These are phyloP conservation scores for Exophiala lecanii-corni DNA, from an alignment of 2,329 filamentous ascomycete genomes.

Conservation along the genomic window DNA sequence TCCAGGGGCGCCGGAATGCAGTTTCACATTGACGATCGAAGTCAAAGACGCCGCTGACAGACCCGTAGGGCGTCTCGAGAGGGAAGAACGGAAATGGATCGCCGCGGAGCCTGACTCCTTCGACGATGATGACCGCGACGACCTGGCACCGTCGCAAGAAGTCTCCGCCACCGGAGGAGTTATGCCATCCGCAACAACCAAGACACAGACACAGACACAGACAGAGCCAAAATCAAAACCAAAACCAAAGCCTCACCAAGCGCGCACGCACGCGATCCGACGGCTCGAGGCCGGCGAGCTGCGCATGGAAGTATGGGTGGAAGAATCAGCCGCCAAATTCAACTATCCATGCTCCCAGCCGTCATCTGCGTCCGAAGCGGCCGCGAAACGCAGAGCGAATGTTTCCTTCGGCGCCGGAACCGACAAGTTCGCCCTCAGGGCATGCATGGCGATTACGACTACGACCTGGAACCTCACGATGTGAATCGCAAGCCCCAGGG, in stretches of 20 bases:
- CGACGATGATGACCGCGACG: not conserved
- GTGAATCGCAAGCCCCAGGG: constrained; percentile 21
- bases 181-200: not conserved
- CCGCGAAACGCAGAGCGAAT: constrained; percentile 11
- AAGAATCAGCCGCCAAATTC: constrained; percentile 57
- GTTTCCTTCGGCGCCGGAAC: constrained; percentile 23
- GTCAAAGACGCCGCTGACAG: constrained; percentile 43
- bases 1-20: constrained; percentile 36
- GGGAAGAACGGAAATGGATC: constrained; percentile 56
- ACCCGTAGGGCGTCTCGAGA: constrained; percentile 40
- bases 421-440: constrained; percentile 20
- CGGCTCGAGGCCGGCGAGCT: constrained; percentile 62
- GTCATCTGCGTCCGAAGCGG: constrained; percentile 3
- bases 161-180: not conserved
- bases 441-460: constrained; percentile 8
- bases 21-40: constrained; percentile 47
- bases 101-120: constrained; percentile 50
- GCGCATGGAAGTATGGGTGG: constrained; percentile 65
- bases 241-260: not conserved
- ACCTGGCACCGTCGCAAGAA: not conserved
- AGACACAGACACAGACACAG: not conserved
- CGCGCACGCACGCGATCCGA: constrained; percentile 53
- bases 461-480: constrained; percentile 22
- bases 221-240: not conserved
- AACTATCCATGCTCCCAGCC: constrained; percentile 12